Base-by-base conservation (phyloP, 2,329 filamentous ascomycete genomes). In the Epichloe gansuensis region DNA sequence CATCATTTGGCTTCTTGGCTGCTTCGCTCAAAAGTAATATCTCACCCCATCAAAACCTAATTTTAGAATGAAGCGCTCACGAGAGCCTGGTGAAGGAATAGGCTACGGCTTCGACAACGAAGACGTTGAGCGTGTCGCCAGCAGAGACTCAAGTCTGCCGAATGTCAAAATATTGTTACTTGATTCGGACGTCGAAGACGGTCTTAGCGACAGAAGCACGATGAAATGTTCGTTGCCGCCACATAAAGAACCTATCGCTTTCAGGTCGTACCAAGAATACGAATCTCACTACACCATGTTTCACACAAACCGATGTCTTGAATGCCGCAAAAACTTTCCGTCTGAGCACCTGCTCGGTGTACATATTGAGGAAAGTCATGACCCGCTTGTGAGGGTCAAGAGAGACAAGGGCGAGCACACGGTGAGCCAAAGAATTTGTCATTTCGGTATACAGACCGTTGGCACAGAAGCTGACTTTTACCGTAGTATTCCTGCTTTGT, bases 281-380 rank as follows among this genome's bases (percentile, higher is more conserved):
- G 89, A 96, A 64, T 71, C 84, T 8, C 93, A 98, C 66, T 96
- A 96, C 70, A 76, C 74, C 58, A 83, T 87, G 63, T 74, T 77
- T 23, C 93, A 97, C 66, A 79, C 81, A 54, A 90, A 96, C 66
- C 81, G 91, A 43, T 98, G 93, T 64, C 72, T 82, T 9, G 85
- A 89, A 62, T 98, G 93, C 66, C 75, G 78, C 51, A 89, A 80
- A 65, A 97, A 96, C 65, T 89, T 97, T 56, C 93, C 93, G 1
- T 89, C 88, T 0, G 77, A 83, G 38, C 84, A 90, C 64, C 82
- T 93, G 51, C 74, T 98, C 49, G 74, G 77, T 52, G 68, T 97
- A 45, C 93, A 98, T 64, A 90, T 95, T 57, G 82, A 90, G 59
- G 93, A 97, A 67, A 87, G 84, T 58, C 93, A 97, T 67, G 89